These are phyloP conservation scores for Gaeumannomyces sp. DNA, from an alignment of 2,329 filamentous ascomycete species.

Conservation along the genomic window DNA sequence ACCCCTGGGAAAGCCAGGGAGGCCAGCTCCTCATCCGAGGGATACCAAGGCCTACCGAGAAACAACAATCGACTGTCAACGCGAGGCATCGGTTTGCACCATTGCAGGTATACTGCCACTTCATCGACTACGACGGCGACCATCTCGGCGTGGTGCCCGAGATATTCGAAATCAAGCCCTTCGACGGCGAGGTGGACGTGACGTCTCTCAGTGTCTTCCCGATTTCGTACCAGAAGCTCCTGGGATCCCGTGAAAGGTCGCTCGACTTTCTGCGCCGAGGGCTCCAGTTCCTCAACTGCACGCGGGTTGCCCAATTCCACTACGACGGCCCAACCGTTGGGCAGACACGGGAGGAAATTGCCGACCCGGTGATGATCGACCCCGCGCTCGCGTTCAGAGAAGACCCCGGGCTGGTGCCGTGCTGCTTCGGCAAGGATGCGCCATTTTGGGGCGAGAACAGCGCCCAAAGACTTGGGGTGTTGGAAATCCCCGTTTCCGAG, in stretches of 20 bases:
- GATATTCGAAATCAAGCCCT: constrained; percentile 30
- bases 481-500: not conserved
- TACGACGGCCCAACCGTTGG: constrained; percentile 23
- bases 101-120: constrained; percentile 20
- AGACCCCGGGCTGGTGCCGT: not conserved
- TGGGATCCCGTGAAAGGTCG: constrained; percentile 16
- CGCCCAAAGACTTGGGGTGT: no score
- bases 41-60: no score
- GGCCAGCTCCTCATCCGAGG: no score
- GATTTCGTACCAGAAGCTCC: constrained; percentile 30
- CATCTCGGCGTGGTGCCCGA: constrained; percentile 31
- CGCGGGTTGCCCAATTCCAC: constrained; percentile 28
- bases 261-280: constrained; percentile 1
- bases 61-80: not conserved
- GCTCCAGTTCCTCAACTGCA: constrained; percentile 20
- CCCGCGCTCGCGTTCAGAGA: constrained; percentile 21
- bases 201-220: constrained; percentile 32
- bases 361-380: constrained; percentile 28
- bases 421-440: not conserved
- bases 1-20: no score
- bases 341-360: not conserved
- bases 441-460: not conserved
- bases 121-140: constrained; percentile 35
- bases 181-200: constrained; percentile 31
- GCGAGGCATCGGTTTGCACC: not conserved